Conservation (phyloP, 2,329 filamentous ascomycete species). For the Diplodia seriata region DNA sequence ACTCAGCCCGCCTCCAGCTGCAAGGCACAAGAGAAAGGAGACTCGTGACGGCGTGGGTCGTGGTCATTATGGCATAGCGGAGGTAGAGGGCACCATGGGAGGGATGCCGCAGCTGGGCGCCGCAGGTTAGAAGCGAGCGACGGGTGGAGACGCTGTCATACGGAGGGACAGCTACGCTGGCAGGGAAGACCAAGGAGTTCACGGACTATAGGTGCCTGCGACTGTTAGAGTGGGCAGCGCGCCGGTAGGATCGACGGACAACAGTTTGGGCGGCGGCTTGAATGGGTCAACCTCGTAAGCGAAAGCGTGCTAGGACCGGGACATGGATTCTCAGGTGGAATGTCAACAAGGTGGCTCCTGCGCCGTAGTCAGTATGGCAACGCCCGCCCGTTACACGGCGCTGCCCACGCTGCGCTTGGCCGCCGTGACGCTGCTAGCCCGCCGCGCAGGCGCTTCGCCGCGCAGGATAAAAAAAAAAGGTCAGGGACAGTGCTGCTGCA, state of each 20-base stretch:
- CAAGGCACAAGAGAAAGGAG: slow-evolving; percentile 48
- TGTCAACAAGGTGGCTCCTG: slow-evolving; percentile 27
- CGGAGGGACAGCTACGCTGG: slow-evolving; percentile 34
- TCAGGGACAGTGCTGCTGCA: slow-evolving; percentile 13
- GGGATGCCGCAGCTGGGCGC: slow-evolving; percentile 33
- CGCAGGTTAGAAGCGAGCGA: slow-evolving; percentile 34
- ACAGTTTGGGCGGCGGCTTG: slow-evolving; percentile 26
- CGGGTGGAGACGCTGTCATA: slow-evolving; percentile 38
- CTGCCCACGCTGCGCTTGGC: slow-evolving; percentile 20
- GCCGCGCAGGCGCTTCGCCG: slow-evolving; percentile 1
- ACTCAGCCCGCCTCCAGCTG: slow-evolving; percentile 43
- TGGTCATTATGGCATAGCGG: slow-evolving; percentile 51
- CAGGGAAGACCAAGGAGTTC: slow-evolving; percentile 38
- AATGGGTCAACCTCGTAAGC: slow-evolving; percentile 30
- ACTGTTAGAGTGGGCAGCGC: slow-evolving; percentile 29
- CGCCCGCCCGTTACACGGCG: slow-evolving; percentile 26
- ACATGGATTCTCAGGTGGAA: slow-evolving; percentile 26
- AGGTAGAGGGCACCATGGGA: slow-evolving; percentile 31
- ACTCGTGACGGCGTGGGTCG: slow-evolving; percentile 44
- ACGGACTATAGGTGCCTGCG: slow-evolving; percentile 33
- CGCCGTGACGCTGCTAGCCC: slow-evolving; percentile 3
- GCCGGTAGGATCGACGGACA: slow-evolving; percentile 29
- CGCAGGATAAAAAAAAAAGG: slow-evolving; percentile 4
- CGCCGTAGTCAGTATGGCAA: slow-evolving; percentile 10
- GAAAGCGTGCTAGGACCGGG: slow-evolving; percentile 27